Evolutionary conservation across 148 eudicot species (phyloP).

Genomic region (Rhododendron vialii): DNA sequence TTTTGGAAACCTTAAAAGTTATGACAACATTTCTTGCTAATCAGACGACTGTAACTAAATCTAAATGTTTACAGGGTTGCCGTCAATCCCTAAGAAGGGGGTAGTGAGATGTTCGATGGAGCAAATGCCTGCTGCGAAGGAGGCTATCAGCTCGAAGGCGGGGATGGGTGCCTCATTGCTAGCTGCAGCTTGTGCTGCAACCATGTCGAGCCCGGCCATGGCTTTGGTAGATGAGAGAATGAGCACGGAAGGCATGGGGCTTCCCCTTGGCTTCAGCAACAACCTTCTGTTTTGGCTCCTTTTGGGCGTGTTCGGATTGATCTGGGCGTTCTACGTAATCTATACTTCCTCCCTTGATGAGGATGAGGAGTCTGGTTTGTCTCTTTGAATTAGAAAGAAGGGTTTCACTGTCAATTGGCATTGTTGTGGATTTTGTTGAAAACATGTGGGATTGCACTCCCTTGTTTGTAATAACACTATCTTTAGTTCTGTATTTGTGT

Average conservation of each 20-base stretch:
- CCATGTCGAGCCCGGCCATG: constrained; percentile 77
- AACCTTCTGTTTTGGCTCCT: constrained; percentile 91
- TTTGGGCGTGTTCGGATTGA: constrained; percentile 67
- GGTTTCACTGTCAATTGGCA: not conserved
- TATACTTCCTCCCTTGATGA: constrained; percentile 76
- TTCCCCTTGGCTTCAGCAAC: constrained; percentile 94
- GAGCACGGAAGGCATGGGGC: constrained; percentile 98
- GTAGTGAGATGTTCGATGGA: constrained; percentile 69
- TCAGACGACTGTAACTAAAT: not conserved
- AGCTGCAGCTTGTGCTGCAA: constrained; percentile 38
- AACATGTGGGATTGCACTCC: not conserved
- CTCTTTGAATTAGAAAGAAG: constrained; percentile 41
- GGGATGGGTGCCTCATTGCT: constrained; percentile 30
- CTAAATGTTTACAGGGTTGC: constrained; percentile 47
- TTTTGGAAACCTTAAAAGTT: not conserved
- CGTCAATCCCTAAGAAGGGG: constrained; percentile 61
- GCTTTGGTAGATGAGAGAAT: constrained; percentile 95
- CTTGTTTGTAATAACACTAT: not conserved
- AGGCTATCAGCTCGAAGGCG: constrained; percentile 13
- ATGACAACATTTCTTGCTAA: not conserved
- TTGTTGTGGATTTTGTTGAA: not conserved
- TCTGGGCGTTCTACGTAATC: constrained; percentile 73
- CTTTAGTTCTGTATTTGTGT: not conserved
- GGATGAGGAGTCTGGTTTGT: constrained; percentile 95
- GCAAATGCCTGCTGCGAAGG: constrained; percentile 34